Conservation (phyloP, 805 yeast genomes). For the Candida dendrica region DNA sequence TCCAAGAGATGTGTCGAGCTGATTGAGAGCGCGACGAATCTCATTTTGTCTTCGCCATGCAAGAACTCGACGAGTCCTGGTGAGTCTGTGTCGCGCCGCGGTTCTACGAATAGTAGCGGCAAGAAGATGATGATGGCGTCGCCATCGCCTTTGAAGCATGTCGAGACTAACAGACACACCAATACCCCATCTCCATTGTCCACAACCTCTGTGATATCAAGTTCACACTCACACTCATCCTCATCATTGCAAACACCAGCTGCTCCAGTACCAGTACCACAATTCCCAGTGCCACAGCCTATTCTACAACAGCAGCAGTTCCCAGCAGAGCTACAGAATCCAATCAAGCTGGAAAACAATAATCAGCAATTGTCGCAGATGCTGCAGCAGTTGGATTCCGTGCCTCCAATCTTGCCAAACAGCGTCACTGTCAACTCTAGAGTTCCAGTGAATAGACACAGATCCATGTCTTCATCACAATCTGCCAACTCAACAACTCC, state of each 20-base stretch:
- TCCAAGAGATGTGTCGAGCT: conserved; percentile 49
- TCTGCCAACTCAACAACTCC: not conserved
- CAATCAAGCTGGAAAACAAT: not conserved
- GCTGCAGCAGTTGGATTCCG: conserved; percentile 18
- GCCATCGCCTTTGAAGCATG: not conserved
- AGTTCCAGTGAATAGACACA: conserved; percentile 6
- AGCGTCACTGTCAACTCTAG: conserved; percentile 5
- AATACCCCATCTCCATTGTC: not conserved
- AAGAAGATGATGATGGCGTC: not conserved
- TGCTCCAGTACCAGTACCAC: no score
- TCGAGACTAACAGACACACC: not conserved
- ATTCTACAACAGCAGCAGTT: not conserved
- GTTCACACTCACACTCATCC: not conserved
- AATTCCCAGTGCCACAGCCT: no score
- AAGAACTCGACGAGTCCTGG: conserved; percentile 1
- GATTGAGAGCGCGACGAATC: conserved; percentile 52
- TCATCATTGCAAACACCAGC: no score
- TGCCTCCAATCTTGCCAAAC: conserved; percentile 19
- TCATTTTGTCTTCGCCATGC: conserved; percentile 51
- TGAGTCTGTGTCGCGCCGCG: not conserved
- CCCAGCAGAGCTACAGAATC: not conserved
- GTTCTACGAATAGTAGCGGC: not conserved
- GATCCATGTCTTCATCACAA: conserved; percentile 8
- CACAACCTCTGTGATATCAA: not conserved
- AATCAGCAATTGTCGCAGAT: conserved; percentile 13